These are phyloP conservation scores for Xylaria sp. DNA, from an alignment of 2,329 filamentous ascomycete genomes.

Conservation along the genomic window DNA sequence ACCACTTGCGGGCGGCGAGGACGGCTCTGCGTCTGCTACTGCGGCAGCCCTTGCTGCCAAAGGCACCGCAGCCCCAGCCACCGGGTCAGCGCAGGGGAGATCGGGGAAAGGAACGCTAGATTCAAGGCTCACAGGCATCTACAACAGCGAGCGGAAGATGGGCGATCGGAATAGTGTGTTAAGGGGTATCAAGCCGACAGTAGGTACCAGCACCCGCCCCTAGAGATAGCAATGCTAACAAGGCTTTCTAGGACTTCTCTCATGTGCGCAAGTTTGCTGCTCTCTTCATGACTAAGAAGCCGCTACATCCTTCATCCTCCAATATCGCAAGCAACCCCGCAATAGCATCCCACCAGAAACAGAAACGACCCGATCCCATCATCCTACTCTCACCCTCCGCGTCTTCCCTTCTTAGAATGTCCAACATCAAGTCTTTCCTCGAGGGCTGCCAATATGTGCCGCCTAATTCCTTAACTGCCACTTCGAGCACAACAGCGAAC, in stretches of 20 bases:
- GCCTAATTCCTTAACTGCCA: conserved; percentile 71
- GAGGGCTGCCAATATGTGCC: conserved; percentile 84
- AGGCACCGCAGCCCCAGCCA: conserved; percentile 54
- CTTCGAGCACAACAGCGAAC: conserved; percentile 72
- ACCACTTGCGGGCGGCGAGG: conserved; percentile 75
- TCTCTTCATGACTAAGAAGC: conserved; percentile 76
- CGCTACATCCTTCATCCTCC: conserved; percentile 53
- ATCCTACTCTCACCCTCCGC: conserved; percentile 97
- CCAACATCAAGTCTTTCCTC: conserved; percentile 95
- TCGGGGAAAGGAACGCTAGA: conserved; percentile 76
- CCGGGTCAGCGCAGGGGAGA: conserved; percentile 60
- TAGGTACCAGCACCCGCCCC: conserved; percentile 56
- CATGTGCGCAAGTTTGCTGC: conserved; percentile 88
- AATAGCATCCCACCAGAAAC: conserved; percentile 66
- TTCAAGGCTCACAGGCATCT: conserved; percentile 86
- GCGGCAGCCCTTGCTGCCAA: conserved; percentile 54
- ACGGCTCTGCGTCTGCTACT: conserved; percentile 58
- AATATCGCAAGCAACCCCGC: conserved; percentile 57
- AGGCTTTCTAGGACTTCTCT: conserved; percentile 81
- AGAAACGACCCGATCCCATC: conserved; percentile 78
- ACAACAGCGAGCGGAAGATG: conserved; percentile 89
- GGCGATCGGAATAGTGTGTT: conserved; percentile 92
- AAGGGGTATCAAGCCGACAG: conserved; percentile 87
- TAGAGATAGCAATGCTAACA: conserved; percentile 13
- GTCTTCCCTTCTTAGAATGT: conserved; percentile 92